A percentile compares a stretch with the other conserved stretches of the same genome.
phyloP scores from a whole-genome alignment of 768 basidiomycete genomes.

The Tricholoma flavovirens region DNA sequence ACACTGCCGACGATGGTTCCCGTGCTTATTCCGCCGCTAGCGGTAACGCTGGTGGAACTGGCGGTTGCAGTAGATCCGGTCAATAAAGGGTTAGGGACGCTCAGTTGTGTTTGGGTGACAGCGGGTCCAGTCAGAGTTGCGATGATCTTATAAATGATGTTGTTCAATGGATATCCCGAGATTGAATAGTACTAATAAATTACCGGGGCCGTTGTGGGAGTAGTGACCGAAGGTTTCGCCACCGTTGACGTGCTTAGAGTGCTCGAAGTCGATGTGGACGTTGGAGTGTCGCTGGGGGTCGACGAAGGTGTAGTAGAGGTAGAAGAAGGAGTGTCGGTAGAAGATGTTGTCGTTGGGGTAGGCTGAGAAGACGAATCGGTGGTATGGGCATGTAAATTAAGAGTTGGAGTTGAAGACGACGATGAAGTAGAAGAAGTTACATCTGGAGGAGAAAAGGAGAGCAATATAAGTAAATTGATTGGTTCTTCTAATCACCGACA shows the following conservation, averaged over 20 bases:
- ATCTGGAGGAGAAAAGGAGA: background rate
- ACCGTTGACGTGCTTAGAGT: conserved; percentile 11
- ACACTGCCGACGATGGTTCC: conserved; percentile 38
- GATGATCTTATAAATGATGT: conserved; percentile 10
- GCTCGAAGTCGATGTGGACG: conserved; percentile 2
- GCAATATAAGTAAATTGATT: background rate
- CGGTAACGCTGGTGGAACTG: conserved; percentile 8
- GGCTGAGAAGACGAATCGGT: background rate
- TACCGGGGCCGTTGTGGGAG: conserved; percentile 8
- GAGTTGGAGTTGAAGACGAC: background rate
- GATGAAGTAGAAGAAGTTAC: conserved; percentile 2
- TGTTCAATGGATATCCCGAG: conserved; percentile 4
- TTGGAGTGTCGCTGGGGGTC: background rate
- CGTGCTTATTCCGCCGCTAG: conserved; percentile 24
- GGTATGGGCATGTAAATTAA: background rate
- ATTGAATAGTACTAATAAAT: conserved; percentile 1
- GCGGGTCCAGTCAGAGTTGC: conserved; percentile 8
- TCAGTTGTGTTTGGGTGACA: conserved; percentile 15
- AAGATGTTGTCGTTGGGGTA: conserved; percentile 6
- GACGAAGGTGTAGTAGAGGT: conserved; percentile 5
- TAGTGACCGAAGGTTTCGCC: conserved; percentile 5
- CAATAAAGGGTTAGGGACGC: conserved; percentile 13
- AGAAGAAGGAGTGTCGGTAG: conserved; percentile 2
- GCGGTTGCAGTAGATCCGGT: conserved; percentile 17
- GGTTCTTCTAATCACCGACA: background rate